Evolutionary conservation across 2,329 filamentous ascomycete species (phyloP), one percentile per base, ranked within the genome.

Genomic region (Zelopaecilomyces penicillatus): DNA sequence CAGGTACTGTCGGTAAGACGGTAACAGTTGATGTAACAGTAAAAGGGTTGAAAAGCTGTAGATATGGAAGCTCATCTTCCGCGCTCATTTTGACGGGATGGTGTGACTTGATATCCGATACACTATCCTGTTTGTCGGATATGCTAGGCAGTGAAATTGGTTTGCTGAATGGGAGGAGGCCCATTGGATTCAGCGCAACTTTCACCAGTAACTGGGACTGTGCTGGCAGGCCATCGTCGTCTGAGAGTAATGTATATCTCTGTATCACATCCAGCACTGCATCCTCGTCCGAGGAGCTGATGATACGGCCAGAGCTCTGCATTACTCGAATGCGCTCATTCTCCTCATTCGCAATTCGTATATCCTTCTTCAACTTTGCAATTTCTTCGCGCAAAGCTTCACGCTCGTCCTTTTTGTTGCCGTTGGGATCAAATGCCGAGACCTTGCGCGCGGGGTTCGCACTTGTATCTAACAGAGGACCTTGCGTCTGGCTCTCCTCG

Each of bases 11-110:
- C 0, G 74, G 69, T 2, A 77, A 54, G 0, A 75, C 60, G 0
- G 68, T 63, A 10, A 80, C 66, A 1, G 65, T 71, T 0, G 80
- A 82, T 0, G 71, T 70, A 46, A 85, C 80, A 0, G 68, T 69
- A 10, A 93, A 71, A 0, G 83, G 78, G 0, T 79, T 85, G 54
- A 93, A 88, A 6, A 83, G 71, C 38, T 83, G 76, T 0, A 90
- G 70, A 51, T 83, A 88, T 0, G 83, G 79, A 3, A 85, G 64
- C 41, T 84, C 78, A 48, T 89, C 78, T 0, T 73, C 68, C 2
- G 83, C 71, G 1, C 76, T 71, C 65, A 89, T 70, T 1, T 71
- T 70, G 2, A 80, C 56, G 0, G 83, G 87, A 42, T 78, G 74
- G 55, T 90, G 85, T 1, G 83, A 85, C 41, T 60, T 64, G 48